These are phyloP conservation scores for Aaosphaeria pasadenensis DNA, from an alignment of 2,329 filamentous ascomycete genomes.

Conservation along the genomic window DNA sequence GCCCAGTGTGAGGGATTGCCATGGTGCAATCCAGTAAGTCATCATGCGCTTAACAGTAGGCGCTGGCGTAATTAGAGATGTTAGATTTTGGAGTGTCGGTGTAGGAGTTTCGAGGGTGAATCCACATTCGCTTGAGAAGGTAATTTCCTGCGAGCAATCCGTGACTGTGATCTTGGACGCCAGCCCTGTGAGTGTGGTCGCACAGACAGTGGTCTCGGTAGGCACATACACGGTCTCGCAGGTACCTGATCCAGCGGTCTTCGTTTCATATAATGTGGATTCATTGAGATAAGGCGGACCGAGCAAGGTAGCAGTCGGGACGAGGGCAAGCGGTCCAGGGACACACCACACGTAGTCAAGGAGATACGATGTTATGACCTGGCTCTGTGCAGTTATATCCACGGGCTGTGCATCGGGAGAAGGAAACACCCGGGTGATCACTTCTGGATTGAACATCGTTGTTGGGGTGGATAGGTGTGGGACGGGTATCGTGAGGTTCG, in stretches of 20 bases:
- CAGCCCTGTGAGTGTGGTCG: conserved; percentile 42
- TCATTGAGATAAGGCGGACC: conserved; percentile 36
- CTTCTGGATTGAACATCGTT: too few relatives aligned
- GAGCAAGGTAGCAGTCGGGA: conserved; percentile 12
- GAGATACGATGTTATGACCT: conserved; percentile 42
- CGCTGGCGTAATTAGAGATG: conserved; percentile 32
- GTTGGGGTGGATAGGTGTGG: too few relatives aligned
- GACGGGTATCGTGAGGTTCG: too few relatives aligned
- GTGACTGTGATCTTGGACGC: conserved; percentile 41
- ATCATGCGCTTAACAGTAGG: conserved; percentile 39
- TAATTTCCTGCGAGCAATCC: conserved; percentile 44
- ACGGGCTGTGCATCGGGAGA: conserved; percentile 42
- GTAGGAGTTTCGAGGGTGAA: conserved; percentile 39
- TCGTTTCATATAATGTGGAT: conserved; percentile 26
- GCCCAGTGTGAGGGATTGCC: conserved; percentile 42
- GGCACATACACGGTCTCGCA: conserved; percentile 43
- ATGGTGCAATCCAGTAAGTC: conserved; percentile 45
- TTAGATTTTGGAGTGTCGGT: conserved; percentile 15
- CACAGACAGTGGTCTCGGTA: conserved; percentile 42
- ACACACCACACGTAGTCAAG: conserved; percentile 44
- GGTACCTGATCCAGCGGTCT: conserved; percentile 19
- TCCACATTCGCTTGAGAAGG: conserved; percentile 46
- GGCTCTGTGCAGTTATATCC: conserved; percentile 41
- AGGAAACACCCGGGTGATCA: conserved; percentile 38
- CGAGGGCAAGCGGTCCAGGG: conserved; percentile 33